These are phyloP conservation scores for Boletus tomentosulus DNA, from an alignment of 768 basidiomycete species.

Conservation along the genomic window DNA sequence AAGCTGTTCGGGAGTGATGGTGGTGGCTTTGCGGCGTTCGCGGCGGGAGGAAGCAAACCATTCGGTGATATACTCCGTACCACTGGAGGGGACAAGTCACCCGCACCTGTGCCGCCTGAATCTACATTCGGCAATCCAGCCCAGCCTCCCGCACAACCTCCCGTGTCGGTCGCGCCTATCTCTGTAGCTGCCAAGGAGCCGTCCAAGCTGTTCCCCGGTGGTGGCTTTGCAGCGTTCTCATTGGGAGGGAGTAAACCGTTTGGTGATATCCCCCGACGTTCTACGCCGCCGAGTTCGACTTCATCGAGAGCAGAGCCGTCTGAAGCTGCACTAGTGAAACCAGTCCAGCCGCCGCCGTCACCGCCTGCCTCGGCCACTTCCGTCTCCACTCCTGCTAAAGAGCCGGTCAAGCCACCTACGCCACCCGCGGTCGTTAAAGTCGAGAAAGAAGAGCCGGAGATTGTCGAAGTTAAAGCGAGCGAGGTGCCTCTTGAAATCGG, in stretches of 20 bases:
- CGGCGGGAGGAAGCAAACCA: neutral
- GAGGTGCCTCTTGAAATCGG: slow-evolving; percentile 8
- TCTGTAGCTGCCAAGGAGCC: neutral
- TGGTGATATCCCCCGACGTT: neutral
- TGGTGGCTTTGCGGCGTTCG: neutral
- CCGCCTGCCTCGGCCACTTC: slow-evolving; percentile 11
- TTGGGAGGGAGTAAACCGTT: neutral
- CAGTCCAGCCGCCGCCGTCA: neutral
- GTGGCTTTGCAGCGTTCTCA: neutral
- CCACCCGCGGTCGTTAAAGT: neutral
- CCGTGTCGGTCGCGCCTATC: neutral
- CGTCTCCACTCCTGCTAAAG: slow-evolving; percentile 11
- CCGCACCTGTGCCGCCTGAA: neutral
- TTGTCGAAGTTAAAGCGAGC: neutral
- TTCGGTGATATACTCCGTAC: neutral
- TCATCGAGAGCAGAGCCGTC: neutral
- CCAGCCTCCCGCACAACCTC: neutral
- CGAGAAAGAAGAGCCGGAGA: neutral
- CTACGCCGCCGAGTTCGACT: neutral
- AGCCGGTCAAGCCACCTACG: slow-evolving; percentile 1
- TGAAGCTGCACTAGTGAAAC: neutral
- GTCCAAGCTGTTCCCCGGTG: neutral
- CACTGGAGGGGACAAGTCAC: neutral
- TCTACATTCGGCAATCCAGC: neutral
- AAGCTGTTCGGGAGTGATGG: neutral